These are phyloP conservation scores for Yamadazyma tumulicola DNA, from an alignment of 805 yeast genomes.

Conservation along the genomic window DNA sequence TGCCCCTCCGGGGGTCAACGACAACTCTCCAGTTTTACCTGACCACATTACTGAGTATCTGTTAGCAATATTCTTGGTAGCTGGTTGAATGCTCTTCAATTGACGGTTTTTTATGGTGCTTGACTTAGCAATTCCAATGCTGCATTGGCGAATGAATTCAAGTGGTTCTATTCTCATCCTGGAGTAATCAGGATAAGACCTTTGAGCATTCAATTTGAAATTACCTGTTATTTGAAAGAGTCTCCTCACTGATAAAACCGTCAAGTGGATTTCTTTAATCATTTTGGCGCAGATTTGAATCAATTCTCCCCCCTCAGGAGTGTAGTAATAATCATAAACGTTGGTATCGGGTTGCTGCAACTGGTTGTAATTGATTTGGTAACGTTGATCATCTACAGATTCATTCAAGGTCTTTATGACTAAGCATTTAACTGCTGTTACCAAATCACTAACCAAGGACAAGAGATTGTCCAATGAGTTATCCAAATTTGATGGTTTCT, in stretches of 20 bases:
- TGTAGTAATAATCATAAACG: constrained; percentile 44
- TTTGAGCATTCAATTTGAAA: constrained; percentile 52
- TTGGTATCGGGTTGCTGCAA: constrained; percentile 1
- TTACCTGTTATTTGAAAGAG: constrained; percentile 62
- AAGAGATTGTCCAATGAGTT: constrained; percentile 54
- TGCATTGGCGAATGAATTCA: constrained; percentile 57
- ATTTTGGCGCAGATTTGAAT: constrained; percentile 58
- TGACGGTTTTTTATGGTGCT: constrained; percentile 23
- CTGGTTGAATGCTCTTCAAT: constrained; percentile 16
- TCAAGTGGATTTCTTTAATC: constrained; percentile 50
- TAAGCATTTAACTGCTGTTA: constrained; percentile 58
- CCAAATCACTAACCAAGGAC: constrained; percentile 61
- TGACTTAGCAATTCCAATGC: constrained; percentile 53
- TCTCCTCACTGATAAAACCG: constrained; percentile 48
- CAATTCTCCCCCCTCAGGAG: constrained; percentile 65
- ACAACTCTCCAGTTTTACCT: constrained; percentile 48
- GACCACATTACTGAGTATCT: constrained; percentile 50
- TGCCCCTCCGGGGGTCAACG: constrained; percentile 46
- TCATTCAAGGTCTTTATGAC: constrained; percentile 53
- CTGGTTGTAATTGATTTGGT: constrained; percentile 4
- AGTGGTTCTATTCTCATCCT: constrained; percentile 55
- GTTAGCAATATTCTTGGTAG: constrained; percentile 24
- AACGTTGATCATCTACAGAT: constrained; percentile 28
- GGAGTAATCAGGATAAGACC: constrained; percentile 66
- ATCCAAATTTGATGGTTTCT: constrained; percentile 42